phyloP scores from a whole-genome alignment of 1,139 yeast genomes.

The Hansenula anomala region DNA sequence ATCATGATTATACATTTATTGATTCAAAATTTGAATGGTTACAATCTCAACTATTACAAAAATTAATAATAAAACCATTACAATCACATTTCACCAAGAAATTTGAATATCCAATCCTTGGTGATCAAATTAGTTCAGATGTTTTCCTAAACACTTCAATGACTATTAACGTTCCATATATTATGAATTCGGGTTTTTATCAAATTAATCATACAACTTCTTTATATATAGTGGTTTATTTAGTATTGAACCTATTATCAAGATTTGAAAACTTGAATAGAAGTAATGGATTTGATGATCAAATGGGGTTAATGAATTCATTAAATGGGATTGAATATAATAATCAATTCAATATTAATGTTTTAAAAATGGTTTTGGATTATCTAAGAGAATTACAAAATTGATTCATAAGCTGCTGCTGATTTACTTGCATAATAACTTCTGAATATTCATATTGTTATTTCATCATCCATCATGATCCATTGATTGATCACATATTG shows the following conservation, averaged over 20 bases:
- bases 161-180: not conserved
- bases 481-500: no score
- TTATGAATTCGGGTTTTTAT: not conserved
- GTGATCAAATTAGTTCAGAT: not conserved
- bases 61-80: not conserved
- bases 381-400: conserved; percentile 1
- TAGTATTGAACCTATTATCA: conserved; percentile 3
- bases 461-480: no score
- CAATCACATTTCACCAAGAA: not conserved
- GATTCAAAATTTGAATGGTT: conserved; percentile 1
- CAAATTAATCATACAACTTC: not conserved
- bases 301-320: conserved; percentile 17
- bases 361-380: conserved; percentile 17
- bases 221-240: not conserved
- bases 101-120: not conserved
- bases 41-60: not conserved
- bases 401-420: no score
- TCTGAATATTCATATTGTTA: no score
- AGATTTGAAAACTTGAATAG: no score
- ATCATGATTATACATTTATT: conserved; percentile 1
- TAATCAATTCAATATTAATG: conserved; percentile 16
- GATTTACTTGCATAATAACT: no score
- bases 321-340: conserved; percentile 17
- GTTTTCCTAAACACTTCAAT: not conserved
- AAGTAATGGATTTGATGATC: no score